Evolutionary conservation across 2,329 filamentous ascomycete species (phyloP).

Genomic region (Phialophora macrospora): DNA sequence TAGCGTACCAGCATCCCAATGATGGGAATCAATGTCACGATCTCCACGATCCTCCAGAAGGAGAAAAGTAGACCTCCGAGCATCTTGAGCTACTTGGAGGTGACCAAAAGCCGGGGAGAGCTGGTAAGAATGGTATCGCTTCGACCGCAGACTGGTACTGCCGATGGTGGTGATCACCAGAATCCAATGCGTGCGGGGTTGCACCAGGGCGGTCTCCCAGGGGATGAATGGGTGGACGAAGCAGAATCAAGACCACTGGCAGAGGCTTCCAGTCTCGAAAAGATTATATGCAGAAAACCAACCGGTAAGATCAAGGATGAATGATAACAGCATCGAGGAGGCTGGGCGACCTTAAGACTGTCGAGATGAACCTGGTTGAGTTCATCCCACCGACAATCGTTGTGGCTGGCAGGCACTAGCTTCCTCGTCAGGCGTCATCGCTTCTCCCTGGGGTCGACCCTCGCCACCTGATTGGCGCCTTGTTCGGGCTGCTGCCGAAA

Average conservation of each 20-base stretch:
- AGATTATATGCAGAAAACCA: slow-evolving; percentile 10
- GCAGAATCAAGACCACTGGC: neutral
- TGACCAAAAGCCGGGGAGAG: neutral
- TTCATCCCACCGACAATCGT: neutral
- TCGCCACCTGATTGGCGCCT: neutral
- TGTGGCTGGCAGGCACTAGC: slow-evolving; percentile 6
- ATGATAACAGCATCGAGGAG: slow-evolving; percentile 3
- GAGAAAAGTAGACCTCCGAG: slow-evolving; percentile 64
- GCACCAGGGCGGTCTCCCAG: neutral
- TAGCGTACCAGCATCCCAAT: slow-evolving; percentile 63
- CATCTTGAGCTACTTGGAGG: slow-evolving; percentile 45
- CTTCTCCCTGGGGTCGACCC: neutral
- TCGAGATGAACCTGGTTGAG: neutral
- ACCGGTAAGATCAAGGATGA: neutral
- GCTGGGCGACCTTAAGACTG: slow-evolving; percentile 4
- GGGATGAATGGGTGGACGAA: slow-evolving; percentile 4
- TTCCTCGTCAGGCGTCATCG: neutral
- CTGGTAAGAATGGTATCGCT: neutral
- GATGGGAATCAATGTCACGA: slow-evolving; percentile 66
- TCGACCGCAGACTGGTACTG: neutral
- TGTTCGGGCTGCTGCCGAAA: neutral
- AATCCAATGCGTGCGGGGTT: slow-evolving; percentile 9
- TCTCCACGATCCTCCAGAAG: slow-evolving; percentile 65
- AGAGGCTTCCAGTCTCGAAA: neutral
- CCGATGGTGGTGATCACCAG: neutral